Evolutionary conservation across 2,329 filamentous ascomycete species (phyloP).

Genomic region (Pyricularia sp.): DNA sequence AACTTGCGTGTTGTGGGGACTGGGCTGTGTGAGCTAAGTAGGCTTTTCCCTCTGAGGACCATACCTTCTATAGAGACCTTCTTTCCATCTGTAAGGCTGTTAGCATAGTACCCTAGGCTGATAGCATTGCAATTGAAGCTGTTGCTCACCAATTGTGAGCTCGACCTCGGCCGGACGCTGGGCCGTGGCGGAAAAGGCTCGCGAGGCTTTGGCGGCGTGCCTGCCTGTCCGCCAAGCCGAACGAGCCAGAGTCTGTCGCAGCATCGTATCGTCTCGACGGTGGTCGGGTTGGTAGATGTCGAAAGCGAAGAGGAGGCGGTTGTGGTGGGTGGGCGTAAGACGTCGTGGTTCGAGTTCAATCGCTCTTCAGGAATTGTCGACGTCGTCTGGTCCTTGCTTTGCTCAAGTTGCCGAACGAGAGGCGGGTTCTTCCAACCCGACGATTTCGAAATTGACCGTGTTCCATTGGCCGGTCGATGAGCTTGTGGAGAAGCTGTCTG

Average conservation of each 20-base stretch:
- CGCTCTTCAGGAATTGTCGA: constrained; percentile 3
- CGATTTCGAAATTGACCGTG: background rate
- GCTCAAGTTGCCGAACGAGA: background rate
- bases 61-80: constrained; percentile 96
- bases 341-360: background rate
- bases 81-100: constrained; percentile 67
- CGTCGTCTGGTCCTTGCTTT: constrained; percentile 20
- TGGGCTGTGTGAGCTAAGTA: background rate
- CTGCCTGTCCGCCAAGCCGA: constrained; percentile 58
- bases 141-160: constrained; percentile 76
- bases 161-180: constrained; percentile 85
- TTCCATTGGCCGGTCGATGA: background rate
- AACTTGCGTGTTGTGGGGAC: constrained; percentile 2
- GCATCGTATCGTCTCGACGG: constrained; percentile 56
- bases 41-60: constrained; percentile 8
- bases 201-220: constrained; percentile 51
- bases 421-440: background rate
- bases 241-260: constrained; percentile 59
- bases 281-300: constrained; percentile 18
- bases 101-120: constrained; percentile 18
- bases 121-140: constrained; percentile 14
- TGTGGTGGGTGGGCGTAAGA: constrained; percentile 1
- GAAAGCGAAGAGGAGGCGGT: constrained; percentile 19
- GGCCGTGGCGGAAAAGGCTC: constrained; percentile 74
- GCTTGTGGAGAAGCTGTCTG: background rate